phyloP scores from a whole-genome alignment of 495 filamentous ascomycete species.

The Hyaloscypha hepaticicola region DNA sequence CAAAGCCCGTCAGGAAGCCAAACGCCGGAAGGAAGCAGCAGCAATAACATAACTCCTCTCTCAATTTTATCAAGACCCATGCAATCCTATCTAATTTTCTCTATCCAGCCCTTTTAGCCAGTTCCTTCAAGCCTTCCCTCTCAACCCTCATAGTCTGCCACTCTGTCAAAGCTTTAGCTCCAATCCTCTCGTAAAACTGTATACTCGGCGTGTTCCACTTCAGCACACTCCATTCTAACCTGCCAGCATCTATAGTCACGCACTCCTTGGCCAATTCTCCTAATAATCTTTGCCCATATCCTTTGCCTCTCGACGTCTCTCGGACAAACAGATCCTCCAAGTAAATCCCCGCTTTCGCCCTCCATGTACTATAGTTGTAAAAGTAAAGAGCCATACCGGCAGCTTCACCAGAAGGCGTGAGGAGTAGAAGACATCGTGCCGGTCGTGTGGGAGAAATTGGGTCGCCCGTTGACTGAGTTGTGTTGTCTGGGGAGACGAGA shows the following conservation, averaged over 20 bases:
- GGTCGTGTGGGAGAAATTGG: slow-evolving; percentile 30
- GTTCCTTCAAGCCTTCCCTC: slow-evolving; percentile 61
- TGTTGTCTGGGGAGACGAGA: slow-evolving; percentile 50
- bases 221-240: slow-evolving; percentile 91
- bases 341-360: slow-evolving; percentile 81
- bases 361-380: slow-evolving; percentile 74
- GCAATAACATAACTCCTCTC: background rate
- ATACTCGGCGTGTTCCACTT: slow-evolving; percentile 90
- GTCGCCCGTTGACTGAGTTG: slow-evolving; percentile 37
- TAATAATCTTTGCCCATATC: slow-evolving; percentile 77
- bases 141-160: slow-evolving; percentile 94
- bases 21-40: background rate
- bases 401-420: slow-evolving; percentile 38
- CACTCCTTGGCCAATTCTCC: slow-evolving; percentile 75
- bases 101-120: slow-evolving; percentile 45
- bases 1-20: background rate
- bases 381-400: slow-evolving; percentile 61
- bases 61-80: background rate
- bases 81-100: slow-evolving; percentile 8
- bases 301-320: slow-evolving; percentile 63
- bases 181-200: slow-evolving; percentile 75
- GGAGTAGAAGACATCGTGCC: slow-evolving; percentile 39
- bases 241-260: slow-evolving; percentile 64
- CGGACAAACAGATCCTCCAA: slow-evolving; percentile 91
- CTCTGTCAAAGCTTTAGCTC: slow-evolving; percentile 77